These are phyloP conservation scores for Sclerotinia borealis DNA, from an alignment of 2,329 filamentous ascomycete species.

Conservation along the genomic window DNA sequence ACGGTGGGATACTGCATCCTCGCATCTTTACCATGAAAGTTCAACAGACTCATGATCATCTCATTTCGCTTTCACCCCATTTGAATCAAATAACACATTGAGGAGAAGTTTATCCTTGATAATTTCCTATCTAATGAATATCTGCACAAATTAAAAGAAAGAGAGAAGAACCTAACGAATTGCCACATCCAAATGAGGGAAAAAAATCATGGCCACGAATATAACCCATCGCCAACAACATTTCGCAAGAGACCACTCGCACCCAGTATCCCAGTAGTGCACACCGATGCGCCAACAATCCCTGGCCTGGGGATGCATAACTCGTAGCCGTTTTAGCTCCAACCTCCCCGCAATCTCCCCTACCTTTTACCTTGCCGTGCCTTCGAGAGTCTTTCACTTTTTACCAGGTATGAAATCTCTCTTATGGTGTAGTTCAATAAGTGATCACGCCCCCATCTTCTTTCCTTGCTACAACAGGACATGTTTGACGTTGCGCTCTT, in stretches of 20 bases:
- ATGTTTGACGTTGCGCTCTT: not conserved
- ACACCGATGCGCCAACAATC: not conserved
- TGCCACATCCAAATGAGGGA: not conserved
- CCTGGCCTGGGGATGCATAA: constrained; percentile 4
- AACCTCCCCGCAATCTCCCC: constrained; percentile 11
- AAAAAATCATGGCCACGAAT: not conserved
- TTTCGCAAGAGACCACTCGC: not conserved
- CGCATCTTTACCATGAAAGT: not conserved
- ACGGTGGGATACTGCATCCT: constrained; percentile 1
- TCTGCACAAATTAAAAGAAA: not conserved
- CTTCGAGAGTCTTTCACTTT: constrained; percentile 8
- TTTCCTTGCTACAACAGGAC: not conserved
- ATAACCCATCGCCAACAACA: not conserved
- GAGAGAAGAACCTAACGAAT: not conserved
- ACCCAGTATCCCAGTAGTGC: not conserved
- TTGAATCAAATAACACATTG: not conserved
- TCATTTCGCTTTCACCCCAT: not conserved
- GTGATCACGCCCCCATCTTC: constrained; percentile 11
- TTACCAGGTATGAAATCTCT: not conserved
- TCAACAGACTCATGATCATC: constrained; percentile 8
- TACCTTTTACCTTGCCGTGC: not conserved
- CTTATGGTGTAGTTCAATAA: not conserved
- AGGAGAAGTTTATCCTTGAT: not conserved
- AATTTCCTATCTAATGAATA: not conserved
- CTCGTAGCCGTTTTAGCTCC: not conserved